Conservation (phyloP, 106 monocot species). For the Dioscorea dumetorum region DNA sequence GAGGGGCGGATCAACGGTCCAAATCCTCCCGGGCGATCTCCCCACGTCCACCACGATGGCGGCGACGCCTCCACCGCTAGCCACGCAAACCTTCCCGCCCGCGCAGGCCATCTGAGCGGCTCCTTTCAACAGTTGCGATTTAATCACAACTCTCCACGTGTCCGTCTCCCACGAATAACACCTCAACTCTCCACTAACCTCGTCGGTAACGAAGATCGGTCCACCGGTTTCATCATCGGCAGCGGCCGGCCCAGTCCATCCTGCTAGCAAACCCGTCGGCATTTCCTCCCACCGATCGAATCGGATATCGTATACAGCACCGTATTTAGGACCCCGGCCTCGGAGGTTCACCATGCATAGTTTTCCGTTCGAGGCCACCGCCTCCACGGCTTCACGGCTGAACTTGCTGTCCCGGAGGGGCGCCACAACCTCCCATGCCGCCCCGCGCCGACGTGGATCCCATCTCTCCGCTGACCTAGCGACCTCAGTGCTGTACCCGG, state of each 20-base stretch:
- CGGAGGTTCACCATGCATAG: slow-evolving; percentile 61
- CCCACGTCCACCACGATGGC: slow-evolving; percentile 42
- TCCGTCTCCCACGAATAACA: slow-evolving; percentile 46
- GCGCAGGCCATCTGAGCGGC: slow-evolving; percentile 35
- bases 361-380: slow-evolving; percentile 40
- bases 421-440: slow-evolving; percentile 40
- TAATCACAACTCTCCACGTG: slow-evolving; percentile 31
- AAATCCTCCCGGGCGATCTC: slow-evolving; percentile 13
- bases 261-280: slow-evolving; percentile 56
- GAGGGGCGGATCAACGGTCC: slow-evolving; percentile 42
- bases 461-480: slow-evolving; percentile 49
- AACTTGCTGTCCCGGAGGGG: slow-evolving; percentile 64
- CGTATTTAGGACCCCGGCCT: slow-evolving; percentile 39
- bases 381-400: slow-evolving; percentile 63
- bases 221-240: slow-evolving; percentile 6
- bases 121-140: slow-evolving; percentile 29
- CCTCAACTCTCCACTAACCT: slow-evolving; percentile 33
- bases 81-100: slow-evolving; percentile 56
- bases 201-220: slow-evolving; percentile 45
- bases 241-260: slow-evolving; percentile 70
- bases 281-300: slow-evolving; percentile 56
- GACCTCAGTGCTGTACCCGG: slow-evolving; percentile 35
- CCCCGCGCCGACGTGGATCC: slow-evolving; percentile 12
- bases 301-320: slow-evolving; percentile 41
- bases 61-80: slow-evolving; percentile 15